Conservation (phyloP, 169 alveolate genomes). For the Eimeria nieschulzi region DNA sequence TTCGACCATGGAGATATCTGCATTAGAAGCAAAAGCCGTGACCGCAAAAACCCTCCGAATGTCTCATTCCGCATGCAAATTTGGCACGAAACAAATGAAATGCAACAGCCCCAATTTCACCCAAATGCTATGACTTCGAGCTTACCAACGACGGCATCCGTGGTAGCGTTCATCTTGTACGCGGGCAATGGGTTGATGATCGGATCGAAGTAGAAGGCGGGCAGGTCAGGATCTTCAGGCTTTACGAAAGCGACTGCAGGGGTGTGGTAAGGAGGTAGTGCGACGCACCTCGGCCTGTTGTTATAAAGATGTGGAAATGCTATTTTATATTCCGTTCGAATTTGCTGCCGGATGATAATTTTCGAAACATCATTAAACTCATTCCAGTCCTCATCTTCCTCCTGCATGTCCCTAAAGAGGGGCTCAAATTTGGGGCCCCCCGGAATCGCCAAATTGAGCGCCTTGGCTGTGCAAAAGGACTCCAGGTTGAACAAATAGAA, state of each 20-base stretch:
- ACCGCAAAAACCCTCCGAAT: background rate
- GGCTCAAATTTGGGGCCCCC: slow-evolving; percentile 99
- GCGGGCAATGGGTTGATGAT: slow-evolving; percentile 98
- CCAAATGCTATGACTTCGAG: background rate
- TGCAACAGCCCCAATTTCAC: background rate
- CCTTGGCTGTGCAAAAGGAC: slow-evolving; percentile 99
- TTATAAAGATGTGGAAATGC: slow-evolving; percentile 99
- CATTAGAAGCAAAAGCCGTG: background rate
- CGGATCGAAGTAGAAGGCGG: slow-evolving; percentile 97
- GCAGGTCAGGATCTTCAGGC: slow-evolving; percentile 95
- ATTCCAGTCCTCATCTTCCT: slow-evolving; percentile 99
- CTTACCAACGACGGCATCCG: slow-evolving; percentile 46
- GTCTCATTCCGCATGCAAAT: background rate
- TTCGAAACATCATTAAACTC: slow-evolving; percentile 99
- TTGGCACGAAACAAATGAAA: background rate
- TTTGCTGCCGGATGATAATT: slow-evolving; percentile 93
- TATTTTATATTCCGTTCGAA: slow-evolving; percentile 98
- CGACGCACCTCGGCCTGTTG: slow-evolving; percentile 86
- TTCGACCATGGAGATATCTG: slow-evolving; percentile 53
- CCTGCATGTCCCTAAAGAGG: slow-evolving; percentile 94
- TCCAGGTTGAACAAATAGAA: slow-evolving; percentile 97
- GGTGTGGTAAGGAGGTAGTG: slow-evolving; percentile 90
- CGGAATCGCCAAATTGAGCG: slow-evolving; percentile 99
- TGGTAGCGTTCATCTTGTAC: slow-evolving; percentile 86
- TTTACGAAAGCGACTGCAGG: slow-evolving; percentile 89